Evolutionary conservation across 768 basidiomycete genomes (phyloP), one percentile per base, ranked within the genome.

Genomic region (Roridomyces roridus): DNA sequence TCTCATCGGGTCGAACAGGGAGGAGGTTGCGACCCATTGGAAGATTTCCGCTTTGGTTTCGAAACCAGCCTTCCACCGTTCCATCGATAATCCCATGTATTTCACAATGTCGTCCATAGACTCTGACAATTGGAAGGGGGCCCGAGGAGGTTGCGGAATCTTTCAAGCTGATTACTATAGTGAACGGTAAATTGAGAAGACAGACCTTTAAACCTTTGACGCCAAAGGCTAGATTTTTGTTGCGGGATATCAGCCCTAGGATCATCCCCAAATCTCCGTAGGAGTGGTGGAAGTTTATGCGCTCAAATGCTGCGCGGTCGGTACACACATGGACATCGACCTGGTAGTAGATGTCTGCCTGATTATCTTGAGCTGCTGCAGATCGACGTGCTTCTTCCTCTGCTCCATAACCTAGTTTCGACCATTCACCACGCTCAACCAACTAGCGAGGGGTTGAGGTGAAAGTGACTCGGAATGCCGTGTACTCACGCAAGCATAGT

Each of bases 201-300:
- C 5, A 6, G 37, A 87, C 88, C 77, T 83, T 87, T 18, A 91
- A 67, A 0, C 88, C 89, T 39, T 82, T 76, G 21, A 70, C 71
- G 6, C 83, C 82, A 0, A 87, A 67, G 2, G 70, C 64, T 3
- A 91, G 62, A 3, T 87, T 85, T 43, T 71, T 71, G 49, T 81
- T 81, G 36, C 78, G 77, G 9, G 77, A 80, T 17, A 90, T 68
- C 14, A 86, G 67, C 10, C 84, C 81, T 44, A 91, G 68, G 15
- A 91, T 87, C 82, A 89, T 88, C 0, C 85, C 86, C 17, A 90
- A 75, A 62, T 90, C 89, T 9, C 89, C 89, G 62, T 89, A 90
- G 1, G 83, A 80, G 54, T 84, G 78, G 63, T 82, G 82, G 69
- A 88, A 82, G 21, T 77, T 65, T 15, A 82, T 68, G 20, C 84